Evolutionary conservation across 2,329 filamentous ascomycete species (phyloP), one percentile per base, ranked within the genome.

Genomic region (Microcyclospora tardicrescens): DNA sequence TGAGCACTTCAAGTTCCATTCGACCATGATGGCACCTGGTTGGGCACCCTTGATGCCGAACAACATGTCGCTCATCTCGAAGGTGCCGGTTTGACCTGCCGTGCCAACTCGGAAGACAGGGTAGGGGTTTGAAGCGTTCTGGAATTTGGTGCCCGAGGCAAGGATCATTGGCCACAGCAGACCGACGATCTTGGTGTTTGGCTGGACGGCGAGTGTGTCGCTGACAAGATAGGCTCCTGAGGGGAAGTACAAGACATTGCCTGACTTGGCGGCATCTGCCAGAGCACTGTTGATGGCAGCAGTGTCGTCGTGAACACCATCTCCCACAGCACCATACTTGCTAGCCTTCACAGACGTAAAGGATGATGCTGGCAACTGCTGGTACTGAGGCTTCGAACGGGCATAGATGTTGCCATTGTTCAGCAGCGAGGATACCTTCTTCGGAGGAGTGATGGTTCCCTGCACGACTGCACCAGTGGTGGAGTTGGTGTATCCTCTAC

Each of bases 121-220:
- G 57, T 78, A 75, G 31, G 86, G 87, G 56, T 86, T 84, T 48
- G 67, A 63, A 59, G 79, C 69, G 58, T 94, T 77, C 45, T 70
- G 65, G 68, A 95, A 96, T 46, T 46, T 70, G 28, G 63, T 56
- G 38, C 87, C 87, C 36, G 78, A 75, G 16, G 84, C 87, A 71
- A 95, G 81, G 59, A 96, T 81, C 44, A 93, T 65, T 2, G 89
- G 81, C 84, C 84, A 94, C 57, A 93, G 78, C 63, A 95, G 86
- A 52, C 89, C 89, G 6, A 83, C 84, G 56, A 96, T 87, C 64
- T 79, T 82, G 65, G 89, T 77, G 42, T 60, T 61, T 29, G 59
- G 57, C 6, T 75, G 75, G 2, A 79, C 65, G 38, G 66, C 68
- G 54, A 80, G 61, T 5, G 76, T 79, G 43, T 71, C 64, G 16